Evolutionary conservation across 2,329 filamentous ascomycete species (phyloP).

Genomic region (Aspergillus transmontanensis): DNA sequence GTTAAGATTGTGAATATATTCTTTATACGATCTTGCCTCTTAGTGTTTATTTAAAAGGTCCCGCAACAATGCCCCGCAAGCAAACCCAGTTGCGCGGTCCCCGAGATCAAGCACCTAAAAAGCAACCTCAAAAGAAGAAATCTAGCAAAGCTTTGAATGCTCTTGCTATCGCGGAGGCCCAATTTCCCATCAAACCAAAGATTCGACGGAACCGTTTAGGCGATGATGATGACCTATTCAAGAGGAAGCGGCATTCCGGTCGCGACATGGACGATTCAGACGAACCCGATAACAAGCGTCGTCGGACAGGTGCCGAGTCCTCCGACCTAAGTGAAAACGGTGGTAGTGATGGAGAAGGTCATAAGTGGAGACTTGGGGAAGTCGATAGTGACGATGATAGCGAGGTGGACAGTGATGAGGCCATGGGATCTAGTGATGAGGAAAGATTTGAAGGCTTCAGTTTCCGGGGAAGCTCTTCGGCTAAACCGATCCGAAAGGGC

Average conservation of each 20-base stretch:
- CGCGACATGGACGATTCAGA: slow-evolving; percentile 47
- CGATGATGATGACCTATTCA: slow-evolving; percentile 54
- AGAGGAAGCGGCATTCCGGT: slow-evolving; percentile 39
- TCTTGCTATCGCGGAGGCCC: slow-evolving; percentile 64
- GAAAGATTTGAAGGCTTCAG: slow-evolving; percentile 79
- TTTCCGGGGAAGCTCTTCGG: slow-evolving; percentile 62
- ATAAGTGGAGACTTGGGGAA: slow-evolving; percentile 79
- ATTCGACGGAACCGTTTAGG: slow-evolving; percentile 62
- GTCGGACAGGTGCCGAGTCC: slow-evolving; percentile 40
- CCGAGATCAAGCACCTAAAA: slow-evolving; percentile 40
- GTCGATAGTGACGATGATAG: slow-evolving; percentile 68
- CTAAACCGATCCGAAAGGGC: slow-evolving; percentile 37
- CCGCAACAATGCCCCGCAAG: slow-evolving; percentile 42
- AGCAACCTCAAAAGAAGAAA: slow-evolving; percentile 52
- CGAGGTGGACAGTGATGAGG: slow-evolving; percentile 74
- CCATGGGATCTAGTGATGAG: slow-evolving; percentile 85
- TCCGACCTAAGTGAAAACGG: slow-evolving; percentile 64
- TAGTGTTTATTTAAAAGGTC: slow-evolving; percentile 7
- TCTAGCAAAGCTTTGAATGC: slow-evolving; percentile 59
- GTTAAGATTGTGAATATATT: slow-evolving; percentile 12
- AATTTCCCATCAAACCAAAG: slow-evolving; percentile 56
- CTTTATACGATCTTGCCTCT: not conserved
- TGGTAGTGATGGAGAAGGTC: slow-evolving; percentile 82
- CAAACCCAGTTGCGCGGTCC: slow-evolving; percentile 44
- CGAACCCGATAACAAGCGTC: slow-evolving; percentile 48